These are phyloP conservation scores for Ustulina deusta DNA, from an alignment of 2,329 filamentous ascomycete species.

Conservation along the genomic window DNA sequence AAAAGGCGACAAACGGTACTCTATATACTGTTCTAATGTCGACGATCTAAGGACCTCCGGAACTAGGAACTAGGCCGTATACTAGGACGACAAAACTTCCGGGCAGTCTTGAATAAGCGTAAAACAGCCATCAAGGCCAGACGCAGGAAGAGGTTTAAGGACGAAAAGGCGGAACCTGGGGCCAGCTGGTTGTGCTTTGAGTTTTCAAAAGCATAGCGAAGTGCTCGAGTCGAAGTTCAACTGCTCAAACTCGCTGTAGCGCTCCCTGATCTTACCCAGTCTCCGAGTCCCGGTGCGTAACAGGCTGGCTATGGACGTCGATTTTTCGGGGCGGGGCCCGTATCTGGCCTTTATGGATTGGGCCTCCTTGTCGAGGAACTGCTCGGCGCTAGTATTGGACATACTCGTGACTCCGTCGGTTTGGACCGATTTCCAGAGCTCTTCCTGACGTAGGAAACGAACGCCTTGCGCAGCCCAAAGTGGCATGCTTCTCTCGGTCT, in stretches of 20 bases:
- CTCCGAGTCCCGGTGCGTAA: neutral
- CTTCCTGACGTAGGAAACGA: constrained; percentile 32
- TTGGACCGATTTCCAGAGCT: constrained; percentile 21
- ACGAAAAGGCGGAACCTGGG: too few species aligned
- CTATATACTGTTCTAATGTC: too few species aligned
- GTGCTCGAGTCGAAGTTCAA: constrained; percentile 28
- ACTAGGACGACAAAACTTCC: neutral
- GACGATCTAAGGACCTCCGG: neutral
- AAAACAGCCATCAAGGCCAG: too few species aligned
- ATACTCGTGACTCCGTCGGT: neutral
- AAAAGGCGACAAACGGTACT: too few species aligned
- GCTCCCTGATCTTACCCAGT: constrained; percentile 14
- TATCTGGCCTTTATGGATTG: constrained; percentile 29
- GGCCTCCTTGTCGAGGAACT: constrained; percentile 33
- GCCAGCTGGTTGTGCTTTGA: too few species aligned
- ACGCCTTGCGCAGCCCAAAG: constrained; percentile 37
- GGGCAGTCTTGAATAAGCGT: too few species aligned
- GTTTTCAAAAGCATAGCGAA: too few species aligned
- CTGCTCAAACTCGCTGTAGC: constrained; percentile 25
- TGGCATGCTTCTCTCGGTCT: constrained; percentile 24
- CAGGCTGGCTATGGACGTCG: neutral
- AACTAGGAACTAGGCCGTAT: neutral
- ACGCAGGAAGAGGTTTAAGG: too few species aligned
- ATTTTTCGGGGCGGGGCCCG: constrained; percentile 10
- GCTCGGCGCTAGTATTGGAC: neutral